Evolutionary conservation across 75 land plant genomes (phyloP).

Genomic region (Chamaecyparis obtusa): DNA sequence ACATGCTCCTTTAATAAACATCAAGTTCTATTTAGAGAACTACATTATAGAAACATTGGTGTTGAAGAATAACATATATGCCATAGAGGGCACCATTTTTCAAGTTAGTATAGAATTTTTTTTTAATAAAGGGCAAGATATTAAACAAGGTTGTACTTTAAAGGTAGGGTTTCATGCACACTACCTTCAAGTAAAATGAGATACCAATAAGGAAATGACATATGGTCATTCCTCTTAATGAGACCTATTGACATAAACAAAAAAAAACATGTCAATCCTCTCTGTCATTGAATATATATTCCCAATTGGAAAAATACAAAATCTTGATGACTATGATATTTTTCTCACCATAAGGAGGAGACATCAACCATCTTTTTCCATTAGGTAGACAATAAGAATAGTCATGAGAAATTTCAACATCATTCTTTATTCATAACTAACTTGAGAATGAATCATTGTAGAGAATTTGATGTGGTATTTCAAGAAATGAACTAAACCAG

Average conservation of each 20-base stretch:
- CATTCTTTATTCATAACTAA: background rate
- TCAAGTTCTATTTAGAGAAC: too few species aligned
- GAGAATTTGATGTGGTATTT: background rate
- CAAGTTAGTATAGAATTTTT: too few species aligned
- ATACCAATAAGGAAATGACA: slow-evolving; percentile 29
- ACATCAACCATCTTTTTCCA: slow-evolving; percentile 76
- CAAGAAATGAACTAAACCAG: slow-evolving; percentile 38
- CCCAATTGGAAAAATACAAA: too few species aligned
- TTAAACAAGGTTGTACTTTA: too few species aligned
- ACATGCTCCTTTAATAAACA: too few species aligned
- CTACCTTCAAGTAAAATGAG: background rate
- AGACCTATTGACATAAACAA: slow-evolving; percentile 16
- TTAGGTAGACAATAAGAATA: slow-evolving; percentile 54
- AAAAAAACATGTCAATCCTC: background rate
- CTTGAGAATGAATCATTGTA: background rate
- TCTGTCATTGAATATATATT: background rate
- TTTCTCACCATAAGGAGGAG: slow-evolving; percentile 68
- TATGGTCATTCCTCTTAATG: slow-evolving; percentile 34
- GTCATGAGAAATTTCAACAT: slow-evolving; percentile 63
- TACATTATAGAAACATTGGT: too few species aligned
- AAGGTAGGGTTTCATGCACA: too few species aligned
- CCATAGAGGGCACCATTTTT: too few species aligned
- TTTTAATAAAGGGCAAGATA: too few species aligned
- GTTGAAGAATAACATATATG: too few species aligned
- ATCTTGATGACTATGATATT: background rate